Base-by-base conservation (phyloP, 495 filamentous ascomycete genomes). In the Penicillium mononematosum region DNA sequence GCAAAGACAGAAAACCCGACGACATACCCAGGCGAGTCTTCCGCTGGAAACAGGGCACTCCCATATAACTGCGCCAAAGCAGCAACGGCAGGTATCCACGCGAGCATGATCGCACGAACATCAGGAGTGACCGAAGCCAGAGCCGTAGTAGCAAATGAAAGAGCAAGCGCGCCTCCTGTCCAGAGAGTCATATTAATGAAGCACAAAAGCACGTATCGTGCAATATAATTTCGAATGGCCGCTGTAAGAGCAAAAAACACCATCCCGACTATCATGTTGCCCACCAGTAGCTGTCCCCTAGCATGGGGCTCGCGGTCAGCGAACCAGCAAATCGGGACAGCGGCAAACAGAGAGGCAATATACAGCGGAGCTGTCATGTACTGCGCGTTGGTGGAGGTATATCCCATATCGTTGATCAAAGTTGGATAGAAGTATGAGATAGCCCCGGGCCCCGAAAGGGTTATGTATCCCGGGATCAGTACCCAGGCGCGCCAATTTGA, bases 381-480 rank as follows among this genome's bases (percentile, higher is more conserved):
- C 41, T 79, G 72, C 2, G 71, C 72, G 0, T 58, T 49, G 0
- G 67, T 61, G 2, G 71, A 67, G 3, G 64, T 62, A 59, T 68
- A 79, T 5, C 77, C 77, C 52, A 79, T 70, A 43, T 75, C 70
- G 17, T 65, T 48, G 11, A 78, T 54, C 36, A 78, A 72, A 0
- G 70, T 78, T 0, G 73, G 76, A 53, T 76, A 65, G 58, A 76
- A 76, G 56, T 75, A 75, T 5, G 59, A 59, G 2, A 72, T 66
- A 25, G 69, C 22, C 14, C 45, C 11, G 0, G 55, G 19, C 12
- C 55, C 55, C 11, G 45, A 39, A 25, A 58, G 39, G 19, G 38
- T 36, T 47, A 58, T 51, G 24, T 51, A 51, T 1, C 36, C 46
- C 14, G 55, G 55, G 4, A 51, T 34, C 10, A 51, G 27, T 4